These are phyloP conservation scores for Solanum pimpinellifolium DNA, from an alignment of 257 asterid genomes.

Conservation along the genomic window DNA sequence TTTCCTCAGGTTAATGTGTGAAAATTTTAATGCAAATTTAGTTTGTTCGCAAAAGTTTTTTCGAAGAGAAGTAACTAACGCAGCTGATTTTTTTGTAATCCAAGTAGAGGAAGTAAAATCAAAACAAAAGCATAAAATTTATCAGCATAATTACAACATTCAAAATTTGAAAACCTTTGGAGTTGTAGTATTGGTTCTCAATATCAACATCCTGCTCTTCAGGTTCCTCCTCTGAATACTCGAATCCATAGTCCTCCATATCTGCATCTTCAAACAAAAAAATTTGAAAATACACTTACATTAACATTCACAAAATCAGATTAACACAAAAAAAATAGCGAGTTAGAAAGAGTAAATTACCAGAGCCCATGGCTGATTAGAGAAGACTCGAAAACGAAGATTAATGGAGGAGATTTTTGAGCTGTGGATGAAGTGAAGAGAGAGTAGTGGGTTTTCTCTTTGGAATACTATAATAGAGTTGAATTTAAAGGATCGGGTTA, in stretches of 20 bases:
- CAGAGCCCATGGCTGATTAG: slow-evolving; percentile 48
- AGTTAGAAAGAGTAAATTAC: slow-evolving; percentile 10
- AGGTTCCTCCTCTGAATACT: slow-evolving; percentile 95
- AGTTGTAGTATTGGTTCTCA: slow-evolving; percentile 93
- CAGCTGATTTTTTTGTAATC: background rate
- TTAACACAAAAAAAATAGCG: background rate
- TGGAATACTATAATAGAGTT: background rate
- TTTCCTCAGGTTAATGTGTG: background rate
- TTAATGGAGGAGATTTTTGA: background rate
- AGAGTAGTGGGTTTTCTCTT: background rate
- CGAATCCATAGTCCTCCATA: slow-evolving; percentile 98
- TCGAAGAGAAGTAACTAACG: background rate
- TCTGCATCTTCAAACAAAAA: slow-evolving; percentile 53
- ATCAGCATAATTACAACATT: background rate
- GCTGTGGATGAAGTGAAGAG: background rate
- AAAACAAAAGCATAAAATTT: background rate
- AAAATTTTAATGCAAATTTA: background rate
- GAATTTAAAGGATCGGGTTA: background rate
- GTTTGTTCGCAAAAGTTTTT: background rate
- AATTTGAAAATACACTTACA: background rate
- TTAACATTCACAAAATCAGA: background rate
- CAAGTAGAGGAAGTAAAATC: background rate
- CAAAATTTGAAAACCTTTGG: slow-evolving; percentile 48
- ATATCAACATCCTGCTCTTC: slow-evolving; percentile 97
- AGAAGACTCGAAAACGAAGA: background rate